Percentiles rank a stretch among this genome's conserved stretches.
Conservation (phyloP, 805 yeast species). For the Yarrowia sp. region DNA sequence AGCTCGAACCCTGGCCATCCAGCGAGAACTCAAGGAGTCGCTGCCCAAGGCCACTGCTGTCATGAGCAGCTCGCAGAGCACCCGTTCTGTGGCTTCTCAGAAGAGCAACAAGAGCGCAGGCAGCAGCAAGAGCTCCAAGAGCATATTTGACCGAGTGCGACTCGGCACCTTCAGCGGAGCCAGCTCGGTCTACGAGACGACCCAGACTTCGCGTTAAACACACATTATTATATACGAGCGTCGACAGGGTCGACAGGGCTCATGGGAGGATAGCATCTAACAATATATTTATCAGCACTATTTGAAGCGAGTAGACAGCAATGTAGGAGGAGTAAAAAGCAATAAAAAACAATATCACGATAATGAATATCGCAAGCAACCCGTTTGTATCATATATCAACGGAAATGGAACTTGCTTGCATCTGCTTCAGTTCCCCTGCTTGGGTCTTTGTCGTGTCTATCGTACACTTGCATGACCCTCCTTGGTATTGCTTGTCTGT, state of each 20-base stretch:
- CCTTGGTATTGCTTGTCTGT: no score
- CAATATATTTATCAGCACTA: constrained; percentile 3
- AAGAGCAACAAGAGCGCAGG: constrained; percentile 16
- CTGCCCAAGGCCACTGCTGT: constrained; percentile 9
- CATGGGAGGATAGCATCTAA: constrained; percentile 14
- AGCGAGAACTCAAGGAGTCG: constrained; percentile 23
- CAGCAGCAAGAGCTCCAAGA: constrained; percentile 1
- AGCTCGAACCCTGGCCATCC: constrained; percentile 24
- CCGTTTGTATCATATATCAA: no score
- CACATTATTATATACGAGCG: constrained; percentile 9
- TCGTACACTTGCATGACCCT: no score
- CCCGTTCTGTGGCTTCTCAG: constrained; percentile 6
- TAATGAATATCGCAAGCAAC: no score
- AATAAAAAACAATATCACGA: no score
- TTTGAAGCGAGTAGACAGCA: background rate
- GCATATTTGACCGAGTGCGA: constrained; percentile 16
- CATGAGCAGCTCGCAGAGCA: constrained; percentile 3
- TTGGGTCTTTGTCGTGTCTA: no score
- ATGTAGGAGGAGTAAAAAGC: background rate
- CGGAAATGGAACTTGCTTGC: no score
- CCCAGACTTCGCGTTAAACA: constrained; percentile 1
- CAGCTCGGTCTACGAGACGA: constrained; percentile 11
- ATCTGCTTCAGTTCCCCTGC: no score
- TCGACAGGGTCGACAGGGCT: background rate
- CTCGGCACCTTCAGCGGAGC: constrained; percentile 13